Evolutionary conservation across 345 rosid species (phyloP), one percentile per base, ranked within the genome.

Genomic region (Cardamine occulta): DNA sequence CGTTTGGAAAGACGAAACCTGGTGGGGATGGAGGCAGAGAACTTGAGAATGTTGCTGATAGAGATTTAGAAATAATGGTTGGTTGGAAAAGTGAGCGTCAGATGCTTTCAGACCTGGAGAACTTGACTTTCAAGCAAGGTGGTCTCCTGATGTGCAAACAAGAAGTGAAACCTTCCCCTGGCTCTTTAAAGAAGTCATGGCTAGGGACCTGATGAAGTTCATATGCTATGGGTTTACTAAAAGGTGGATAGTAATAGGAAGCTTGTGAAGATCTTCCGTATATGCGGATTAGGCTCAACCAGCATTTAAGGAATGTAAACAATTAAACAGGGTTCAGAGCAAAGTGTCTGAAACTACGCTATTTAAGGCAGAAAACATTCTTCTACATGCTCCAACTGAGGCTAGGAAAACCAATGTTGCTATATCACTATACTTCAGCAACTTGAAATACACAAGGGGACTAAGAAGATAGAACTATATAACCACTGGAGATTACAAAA

Each of bases 361-460:
- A 18, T 86, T 84, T 71, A 53, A 79, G 55, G 89, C 97, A 13
- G 96, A 95, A 34, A 92, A 95, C 66, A 74, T 95, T 73, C 96
- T 95, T 58, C 75, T 95, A 55, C 92, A 97, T 84, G 99, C 99
- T 48, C 99, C 99, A 10, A 95, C 97, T 39, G 99, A 97, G 14
- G 96, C 99, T 13, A 97, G 99, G 40, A 92, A 95, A 82, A 95
- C 99, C 51, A 95, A 92, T 74, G 99, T 95, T 73, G 99, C 97
- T 1, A 89, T 95, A 49, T 95, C 63, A 88, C 99, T 81, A 95
- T 95, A 76, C 93, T 95, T 80, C 97, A 92, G 88, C 97, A 92
- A 76, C 83, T 95, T 75, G 93, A 80, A 24, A 70, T 86, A 74
- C 80, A 85, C 72, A 83, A n/a, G n/a, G 66, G 85, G 83, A 85